Evolutionary conservation across 345 rosid genomes (phyloP), one percentile per base, ranked within the genome.

Genomic region (Camelina sativa): DNA sequence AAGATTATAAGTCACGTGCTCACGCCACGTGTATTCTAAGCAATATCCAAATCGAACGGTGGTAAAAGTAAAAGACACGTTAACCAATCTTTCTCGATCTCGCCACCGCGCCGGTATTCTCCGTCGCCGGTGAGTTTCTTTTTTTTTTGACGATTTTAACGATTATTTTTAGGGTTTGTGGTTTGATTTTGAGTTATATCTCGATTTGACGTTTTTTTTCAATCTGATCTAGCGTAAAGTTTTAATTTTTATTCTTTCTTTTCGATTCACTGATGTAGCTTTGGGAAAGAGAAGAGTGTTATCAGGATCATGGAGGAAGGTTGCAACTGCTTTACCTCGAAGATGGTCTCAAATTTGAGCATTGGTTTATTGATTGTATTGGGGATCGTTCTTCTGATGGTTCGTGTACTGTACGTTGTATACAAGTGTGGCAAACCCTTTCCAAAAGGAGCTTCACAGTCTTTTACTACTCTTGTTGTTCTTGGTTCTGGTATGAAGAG

Each of bases 401-500:
- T 79, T 28, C 85, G 85, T 12, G 15, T 73, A 8, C 7, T 81
- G 1, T 83, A 70, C 30, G 80, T 86, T 10, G 7, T 84, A 15
- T 79, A 38, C 60, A 76, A 59, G 6, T 79, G 83, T 66, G 90
- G 94, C 54, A 87, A 84, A 74, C 83, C 85, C 0, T 51, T 75
- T 17, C 66, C 72, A 0, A 78, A 46, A 54, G 82, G 84, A 80
- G 75, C 80, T 66, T 70, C 75, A 32, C 57, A 51, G 76, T 73
- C 82, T 35, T 78, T 79, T 55, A 83, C 79, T 48, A 85, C 91
- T 52, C 87, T 87, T 37, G 44, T 84, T 64, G 86, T 89, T 81
- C 81, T 89, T 72, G 90, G 91, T 78, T 89, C 91, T 23, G 89
- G 91, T 86, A 48, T 69, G 81, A 34, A 44, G 11, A 56, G 16